Base-by-base conservation (phyloP, 192 early-diverging fungal genomes). In the Hyaloraphidium curvatum region DNA sequence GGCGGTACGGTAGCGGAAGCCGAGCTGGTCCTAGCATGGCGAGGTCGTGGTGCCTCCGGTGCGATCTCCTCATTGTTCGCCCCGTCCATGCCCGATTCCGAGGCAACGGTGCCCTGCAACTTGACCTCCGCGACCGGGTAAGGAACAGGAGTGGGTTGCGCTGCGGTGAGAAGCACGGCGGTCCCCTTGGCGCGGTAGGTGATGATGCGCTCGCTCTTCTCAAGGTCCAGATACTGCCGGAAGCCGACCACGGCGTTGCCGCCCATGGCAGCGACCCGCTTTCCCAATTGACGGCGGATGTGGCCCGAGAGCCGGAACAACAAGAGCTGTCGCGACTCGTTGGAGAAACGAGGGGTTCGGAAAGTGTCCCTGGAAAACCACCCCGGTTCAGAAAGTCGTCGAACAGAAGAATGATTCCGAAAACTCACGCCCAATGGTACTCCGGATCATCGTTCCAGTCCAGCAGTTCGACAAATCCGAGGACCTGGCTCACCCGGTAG, bases 161-260 rank as follows among this genome's bases (percentile, higher is more conserved):
- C 28, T 25, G 54, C 62, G 26, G 67, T 67, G 16, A 86, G 58
- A 27, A 64, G 62, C 21, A 84, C 78, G 0, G 83, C 85, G 3
- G 83, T 86, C 25, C 83, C 85, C 37, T 83, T 78, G 1, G 79
- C 81, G 3, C 83, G 64, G 5, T 74, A 80, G 0, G 81, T 86
- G 29, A 87, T 86, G 17, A 72, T 60, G 40, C 74, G 66, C 51
- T 81, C 72, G 54, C 83, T 75, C 30, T 64, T 74, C 59, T 87
- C 85, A 39, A 84, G 66, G 55, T 86, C 83, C 59, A 83, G 86
- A 48, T 65, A 79, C 41, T 87, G 83, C 28, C 71, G 67, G 53
- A 70, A 87, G 16, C 78, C 83, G 3, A 86, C 51, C 0, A 86
- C 71, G 21, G 82, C 83, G 54, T 86, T 84, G 1, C 77, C 85